A percentile compares a stretch with the other conserved stretches of the same genome.
These are phyloP conservation scores for Talaromyces ruber DNA, from an alignment of 495 filamentous ascomycete species.

Conservation along the genomic window DNA sequence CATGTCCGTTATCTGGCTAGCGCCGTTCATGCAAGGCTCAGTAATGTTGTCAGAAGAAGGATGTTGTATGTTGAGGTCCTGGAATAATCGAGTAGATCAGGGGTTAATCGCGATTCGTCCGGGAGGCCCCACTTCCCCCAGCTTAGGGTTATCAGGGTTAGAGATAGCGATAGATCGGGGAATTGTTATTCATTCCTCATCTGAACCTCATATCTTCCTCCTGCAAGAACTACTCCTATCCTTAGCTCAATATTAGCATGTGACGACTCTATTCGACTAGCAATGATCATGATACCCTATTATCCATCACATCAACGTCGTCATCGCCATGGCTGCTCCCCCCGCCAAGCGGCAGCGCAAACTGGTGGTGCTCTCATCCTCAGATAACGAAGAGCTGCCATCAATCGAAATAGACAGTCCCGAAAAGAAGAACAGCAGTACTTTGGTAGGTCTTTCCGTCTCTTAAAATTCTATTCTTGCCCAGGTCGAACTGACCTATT, in stretches of 20 bases:
- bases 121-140: too few species aligned
- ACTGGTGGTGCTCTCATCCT: slow-evolving; percentile 32
- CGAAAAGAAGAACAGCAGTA: neutral
- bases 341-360: slow-evolving; percentile 32
- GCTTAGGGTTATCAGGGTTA: neutral
- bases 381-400: slow-evolving; percentile 29
- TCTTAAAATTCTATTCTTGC: neutral
- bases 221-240: neutral
- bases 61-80: neutral
- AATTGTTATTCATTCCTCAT: neutral
- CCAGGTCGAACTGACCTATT: neutral
- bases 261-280: neutral
- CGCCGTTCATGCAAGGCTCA: neutral
- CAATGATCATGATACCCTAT: neutral
- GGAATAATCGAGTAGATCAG: neutral
- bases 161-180: neutral
- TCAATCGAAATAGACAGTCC: neutral
- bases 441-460: neutral
- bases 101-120: too few species aligned
- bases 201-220: neutral
- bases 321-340: slow-evolving; percentile 24
- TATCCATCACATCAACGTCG: neutral
- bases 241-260: neutral
- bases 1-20: neutral
- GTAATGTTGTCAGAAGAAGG: neutral